A percentile compares a stretch with the other conserved stretches of the same genome.
phyloP scores from a whole-genome alignment of 2,329 filamentous ascomycete genomes.

The Fusarium buharicum region DNA sequence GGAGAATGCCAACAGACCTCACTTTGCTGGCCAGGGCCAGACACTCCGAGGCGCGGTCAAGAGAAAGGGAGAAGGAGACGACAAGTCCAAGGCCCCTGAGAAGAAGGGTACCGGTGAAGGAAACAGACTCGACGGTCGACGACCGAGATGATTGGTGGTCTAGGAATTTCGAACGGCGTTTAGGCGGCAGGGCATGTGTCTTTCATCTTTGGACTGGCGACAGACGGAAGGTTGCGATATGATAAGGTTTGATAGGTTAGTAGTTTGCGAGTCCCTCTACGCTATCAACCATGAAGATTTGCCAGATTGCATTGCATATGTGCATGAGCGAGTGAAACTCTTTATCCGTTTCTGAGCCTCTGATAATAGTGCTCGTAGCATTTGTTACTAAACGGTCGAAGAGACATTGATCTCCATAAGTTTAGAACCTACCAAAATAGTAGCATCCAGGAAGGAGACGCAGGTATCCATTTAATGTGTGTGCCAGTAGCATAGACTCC shows the following conservation, averaged over 20 bases:
- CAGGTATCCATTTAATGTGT: too few relatives aligned
- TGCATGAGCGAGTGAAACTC: neutral
- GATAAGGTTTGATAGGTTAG: neutral
- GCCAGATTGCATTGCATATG: neutral
- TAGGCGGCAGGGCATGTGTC: conserved; percentile 25
- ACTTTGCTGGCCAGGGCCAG: conserved; percentile 86
- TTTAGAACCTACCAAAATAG: too few relatives aligned
- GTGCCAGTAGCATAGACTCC: too few relatives aligned
- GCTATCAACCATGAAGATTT: conserved; percentile 1
- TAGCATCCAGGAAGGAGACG: too few relatives aligned
- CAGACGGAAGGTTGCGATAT: neutral
- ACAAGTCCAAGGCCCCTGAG: conserved; percentile 58
- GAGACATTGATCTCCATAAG: too few relatives aligned
- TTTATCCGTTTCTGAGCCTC: too few relatives aligned
- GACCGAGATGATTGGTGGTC: conserved; percentile 41
- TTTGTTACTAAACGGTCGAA: too few relatives aligned
- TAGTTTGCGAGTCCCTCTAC: conserved; percentile 3
- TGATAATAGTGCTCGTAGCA: too few relatives aligned
- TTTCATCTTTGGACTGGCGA: conserved; percentile 9
- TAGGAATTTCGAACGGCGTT: conserved; percentile 40
- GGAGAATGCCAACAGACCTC: conserved; percentile 72
- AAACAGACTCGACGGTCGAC: conserved; percentile 57
- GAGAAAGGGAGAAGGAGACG: conserved; percentile 70
- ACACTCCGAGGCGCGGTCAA: conserved; percentile 77
- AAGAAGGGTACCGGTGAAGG: conserved; percentile 60